Evolutionary conservation across 768 basidiomycete species (phyloP).

Genomic region (Hygrocybe coccinea): DNA sequence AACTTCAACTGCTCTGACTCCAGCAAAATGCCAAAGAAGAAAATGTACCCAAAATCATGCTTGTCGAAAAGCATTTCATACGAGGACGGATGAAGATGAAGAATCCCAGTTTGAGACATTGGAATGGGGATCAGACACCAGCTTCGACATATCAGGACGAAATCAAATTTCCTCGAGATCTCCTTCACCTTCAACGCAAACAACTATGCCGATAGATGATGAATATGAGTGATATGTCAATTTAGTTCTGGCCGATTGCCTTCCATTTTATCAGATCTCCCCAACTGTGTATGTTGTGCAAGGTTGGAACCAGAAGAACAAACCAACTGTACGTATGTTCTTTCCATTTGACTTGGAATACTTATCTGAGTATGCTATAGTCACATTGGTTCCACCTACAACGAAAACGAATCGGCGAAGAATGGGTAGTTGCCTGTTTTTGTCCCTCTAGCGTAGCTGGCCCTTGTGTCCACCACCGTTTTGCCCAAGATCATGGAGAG

Average conservation of each 20-base stretch:
- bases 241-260: constrained; percentile 5
- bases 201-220: not conserved
- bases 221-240: not conserved
- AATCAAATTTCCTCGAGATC: not conserved
- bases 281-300: constrained; percentile 12
- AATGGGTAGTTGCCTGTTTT: constrained; percentile 4
- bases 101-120: not conserved
- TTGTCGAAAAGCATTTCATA: not conserved
- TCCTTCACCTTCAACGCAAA: not conserved
- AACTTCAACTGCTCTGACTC: not conserved
- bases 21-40: not conserved
- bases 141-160: not conserved
- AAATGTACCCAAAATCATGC: not conserved
- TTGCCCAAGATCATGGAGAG: not conserved
- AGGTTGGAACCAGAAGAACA: constrained; percentile 13
- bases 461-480: constrained; percentile 4
- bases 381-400: constrained; percentile 8
- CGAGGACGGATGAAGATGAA: not conserved
- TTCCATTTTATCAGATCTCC: constrained; percentile 11
- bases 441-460: constrained; percentile 1
- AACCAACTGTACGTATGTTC: constrained; percentile 5
- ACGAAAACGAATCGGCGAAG: constrained; percentile 4
- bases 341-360: not conserved
- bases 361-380: not conserved
- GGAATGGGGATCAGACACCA: not conserved